Evolutionary conservation across 345 rosid genomes (phyloP).

Genomic region (Erysimum cheiranthoides): DNA sequence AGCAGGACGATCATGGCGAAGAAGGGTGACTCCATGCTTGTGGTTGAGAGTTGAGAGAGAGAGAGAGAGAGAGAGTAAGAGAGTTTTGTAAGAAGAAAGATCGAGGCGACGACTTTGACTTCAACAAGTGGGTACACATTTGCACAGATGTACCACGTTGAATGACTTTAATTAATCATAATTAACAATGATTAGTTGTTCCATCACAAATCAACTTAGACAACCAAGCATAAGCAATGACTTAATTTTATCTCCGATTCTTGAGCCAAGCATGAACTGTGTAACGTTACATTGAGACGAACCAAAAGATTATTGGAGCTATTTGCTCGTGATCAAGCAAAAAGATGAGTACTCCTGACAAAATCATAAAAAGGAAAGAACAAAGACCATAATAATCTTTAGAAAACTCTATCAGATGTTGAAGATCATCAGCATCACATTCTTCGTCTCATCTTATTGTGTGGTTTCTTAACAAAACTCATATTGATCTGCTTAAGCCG

Average conservation of each 20-base stretch:
- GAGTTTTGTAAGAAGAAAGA: constrained; percentile 22
- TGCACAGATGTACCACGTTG: constrained; percentile 19
- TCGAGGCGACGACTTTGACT: constrained; percentile 28
- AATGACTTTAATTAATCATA: background rate
- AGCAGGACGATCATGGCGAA: constrained; percentile 48
- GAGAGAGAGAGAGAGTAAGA: background rate
- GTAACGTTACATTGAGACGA: constrained; percentile 24
- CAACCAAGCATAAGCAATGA: no score
- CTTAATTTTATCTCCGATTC: background rate
- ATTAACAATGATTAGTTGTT: background rate
- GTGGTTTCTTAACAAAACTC: constrained; percentile 93
- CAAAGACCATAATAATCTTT: constrained; percentile 3
- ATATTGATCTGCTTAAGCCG: constrained; percentile 79
- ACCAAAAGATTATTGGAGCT: constrained; percentile 31
- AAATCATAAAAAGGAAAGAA: constrained; percentile 33
- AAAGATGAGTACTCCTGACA: constrained; percentile 16
- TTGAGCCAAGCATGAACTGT: constrained; percentile 21
- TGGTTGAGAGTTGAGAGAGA: constrained; percentile 6
- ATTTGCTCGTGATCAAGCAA: constrained; percentile 30
- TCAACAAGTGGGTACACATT: background rate
- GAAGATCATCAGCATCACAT: constrained; percentile 28
- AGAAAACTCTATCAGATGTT: constrained; percentile 16
- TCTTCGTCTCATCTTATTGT: constrained; percentile 53
- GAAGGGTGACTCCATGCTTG: constrained; percentile 55
- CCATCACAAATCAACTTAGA: background rate